Evolutionary conservation across 352 stramenopile species (phyloP), one percentile per base, ranked within the genome.

Genomic region (Globisporangium spiculum): DNA sequence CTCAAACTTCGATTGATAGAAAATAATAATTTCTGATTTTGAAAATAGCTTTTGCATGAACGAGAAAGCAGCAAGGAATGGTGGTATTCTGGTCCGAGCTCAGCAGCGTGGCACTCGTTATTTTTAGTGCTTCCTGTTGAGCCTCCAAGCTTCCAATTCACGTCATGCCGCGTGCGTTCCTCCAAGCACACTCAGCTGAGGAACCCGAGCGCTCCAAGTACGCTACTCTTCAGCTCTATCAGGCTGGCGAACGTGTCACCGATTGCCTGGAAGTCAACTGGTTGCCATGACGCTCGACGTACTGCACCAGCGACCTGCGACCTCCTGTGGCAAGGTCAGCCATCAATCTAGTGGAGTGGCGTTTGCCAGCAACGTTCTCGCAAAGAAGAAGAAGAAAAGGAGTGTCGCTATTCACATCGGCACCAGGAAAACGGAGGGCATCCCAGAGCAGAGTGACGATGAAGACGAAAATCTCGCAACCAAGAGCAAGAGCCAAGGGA

Each of bases 231-330:
- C 38, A 18, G 38, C 12, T 46, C 38, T 46, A 20, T 20, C 5
- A 46, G 38, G 14, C 38, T n/a, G 16, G 16, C 16, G 14, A 8
- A n/a, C 4, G 41, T 12, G 48, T 8, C 18, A 7, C 5, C 46
- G 18, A 53, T 26, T 53, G 16, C 18, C 20, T 54, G 9, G 36
- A 41, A 41, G 36, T 41, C 36, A 41, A 41, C n/a, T 20, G 52
- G 18, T 14, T 12, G 26, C 26, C 53, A 81, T 85, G 32, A 73
- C 80, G 27, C 72, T 80, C 32, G 75, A 68, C 38, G 83, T 81
- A 50, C 81, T 32, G 14, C 63, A 50, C 1, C 24, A 24, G 24
- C 63, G 63, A 54, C 63, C 63, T 4, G 52, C 63, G 52, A 68
- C 63, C n/a, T 68, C 63, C 3, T 68, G 53, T 36, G 63, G 63